Conservation (phyloP, 2,329 filamentous ascomycete genomes). For the Sporothrix schenckii region DNA sequence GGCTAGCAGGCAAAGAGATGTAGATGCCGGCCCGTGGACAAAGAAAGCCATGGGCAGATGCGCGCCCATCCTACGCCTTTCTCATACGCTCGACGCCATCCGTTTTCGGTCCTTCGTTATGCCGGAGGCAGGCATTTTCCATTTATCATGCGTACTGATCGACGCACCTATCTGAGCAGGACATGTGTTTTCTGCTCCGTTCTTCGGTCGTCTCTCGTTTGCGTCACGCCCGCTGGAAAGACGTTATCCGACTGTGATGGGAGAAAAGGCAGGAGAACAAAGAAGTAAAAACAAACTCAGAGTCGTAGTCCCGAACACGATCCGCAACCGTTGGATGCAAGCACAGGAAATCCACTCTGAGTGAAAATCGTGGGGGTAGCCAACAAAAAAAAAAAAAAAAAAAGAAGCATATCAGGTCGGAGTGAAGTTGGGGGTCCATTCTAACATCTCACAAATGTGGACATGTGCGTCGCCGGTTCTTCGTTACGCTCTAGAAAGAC, state of each 20-base stretch:
- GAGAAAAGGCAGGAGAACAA: neutral
- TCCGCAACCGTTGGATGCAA: neutral
- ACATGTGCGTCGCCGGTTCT: neutral
- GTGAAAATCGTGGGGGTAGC: neutral
- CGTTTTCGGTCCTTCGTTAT: neutral
- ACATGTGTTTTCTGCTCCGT: neutral
- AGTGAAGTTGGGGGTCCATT: conserved; percentile 15
- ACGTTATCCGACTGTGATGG: neutral
- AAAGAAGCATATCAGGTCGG: conserved; percentile 10
- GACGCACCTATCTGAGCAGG: neutral
- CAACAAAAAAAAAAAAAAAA: neutral
- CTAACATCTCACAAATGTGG: neutral
- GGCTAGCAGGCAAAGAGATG: neutral
- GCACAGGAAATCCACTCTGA: neutral
- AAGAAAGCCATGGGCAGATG: neutral
- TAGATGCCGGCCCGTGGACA: neutral
- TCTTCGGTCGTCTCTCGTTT: neutral
- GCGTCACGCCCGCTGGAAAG: neutral
- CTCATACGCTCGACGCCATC: neutral
- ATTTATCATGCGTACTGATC: neutral
- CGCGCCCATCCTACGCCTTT: neutral
- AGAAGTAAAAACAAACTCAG: neutral
- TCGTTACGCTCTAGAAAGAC: neutral
- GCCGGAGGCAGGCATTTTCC: conserved; percentile 9
- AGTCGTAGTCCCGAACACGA: neutral